Evolutionary conservation across 148 eudicot species (phyloP), one percentile per base, ranked within the genome.

Genomic region (Selenicereus undatus): DNA sequence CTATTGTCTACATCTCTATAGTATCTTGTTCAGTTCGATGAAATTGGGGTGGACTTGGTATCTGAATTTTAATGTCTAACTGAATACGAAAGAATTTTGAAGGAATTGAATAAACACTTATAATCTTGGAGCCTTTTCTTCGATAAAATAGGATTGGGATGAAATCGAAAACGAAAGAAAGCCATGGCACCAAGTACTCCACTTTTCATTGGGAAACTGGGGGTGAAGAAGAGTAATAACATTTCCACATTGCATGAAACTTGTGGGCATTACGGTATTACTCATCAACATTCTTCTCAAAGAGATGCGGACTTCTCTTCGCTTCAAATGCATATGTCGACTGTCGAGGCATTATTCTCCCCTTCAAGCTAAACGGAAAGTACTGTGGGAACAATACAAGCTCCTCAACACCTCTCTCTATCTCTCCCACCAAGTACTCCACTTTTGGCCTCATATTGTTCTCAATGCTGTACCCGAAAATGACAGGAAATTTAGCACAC

Each of bases 301-400:
- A 4, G 90, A 78, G 58, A 89, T 75, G 20, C 52, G 43, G 26
- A 90, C 86, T 48, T 76, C 77, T 39, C 91, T 87, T 75, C 75
- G 75, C 82, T 76, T 88, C 81, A 91, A 85, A 87, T 91, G 94
- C 80, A 90, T 73, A 82, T n/a, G n/a, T n/a, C n/a, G n/a, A n/a
- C n/a, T 90, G 88, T 77, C 95, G 84, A 0, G 90, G 89, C 62
- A 81, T 79, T 73, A 90, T 91, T 82, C 84, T 79, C 75, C 72
- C 84, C 66, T 51, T 74, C 84, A 91, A 83, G 69, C 95, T 91
- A 65, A 85, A 91, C 21, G 83, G 91, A 39, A 91, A 91, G 80
- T 89, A 91, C 87, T 91, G 95, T 0, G 95, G 95, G 71, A 91
- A 90, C 79, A 74, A 88, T 70, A 81, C 85, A 24, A 91, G 24